Evolutionary conservation across 1,139 yeast genomes (phyloP).

Genomic region (Saccharomyces hybrid): DNA sequence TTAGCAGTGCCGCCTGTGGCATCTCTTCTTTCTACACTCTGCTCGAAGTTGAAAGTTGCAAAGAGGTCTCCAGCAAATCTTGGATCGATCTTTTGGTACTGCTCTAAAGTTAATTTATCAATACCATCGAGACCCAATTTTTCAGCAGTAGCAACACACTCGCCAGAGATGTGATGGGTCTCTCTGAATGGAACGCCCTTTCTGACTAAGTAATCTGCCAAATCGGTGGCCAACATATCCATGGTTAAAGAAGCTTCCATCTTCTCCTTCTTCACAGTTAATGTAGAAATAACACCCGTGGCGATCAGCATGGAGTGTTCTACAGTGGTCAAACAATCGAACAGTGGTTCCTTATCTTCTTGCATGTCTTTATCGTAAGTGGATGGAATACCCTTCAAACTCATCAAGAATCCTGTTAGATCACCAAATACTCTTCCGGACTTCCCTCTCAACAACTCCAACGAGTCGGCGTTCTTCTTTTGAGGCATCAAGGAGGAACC

Average conservation of each 20-base stretch:
- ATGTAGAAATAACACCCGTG: slow-evolving; percentile 90
- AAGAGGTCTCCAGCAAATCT: slow-evolving; percentile 78
- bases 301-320: slow-evolving; percentile 91
- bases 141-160: slow-evolving; percentile 90
- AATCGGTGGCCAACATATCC: slow-evolving; percentile 98
- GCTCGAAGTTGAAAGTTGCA: slow-evolving; percentile 82
- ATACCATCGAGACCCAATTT: slow-evolving; percentile 67
- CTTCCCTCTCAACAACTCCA: slow-evolving; percentile 92
- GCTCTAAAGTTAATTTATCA: slow-evolving; percentile 68
- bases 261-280: slow-evolving; percentile 58
- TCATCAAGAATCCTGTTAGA: slow-evolving; percentile 91
- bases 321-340: slow-evolving; percentile 83
- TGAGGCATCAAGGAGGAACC: slow-evolving; percentile 99
- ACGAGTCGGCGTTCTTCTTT: slow-evolving; percentile 94
- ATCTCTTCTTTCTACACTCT: slow-evolving; percentile 90
- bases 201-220: slow-evolving; percentile 94
- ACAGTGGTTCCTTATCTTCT: slow-evolving; percentile 96
- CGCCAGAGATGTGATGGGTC: slow-evolving; percentile 97
- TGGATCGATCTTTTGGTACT: slow-evolving; percentile 67
- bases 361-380: slow-evolving; percentile 97
- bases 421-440: slow-evolving; percentile 96
- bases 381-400: slow-evolving; percentile 90
- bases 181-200: slow-evolving; percentile 98
- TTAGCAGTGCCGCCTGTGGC: slow-evolving; percentile 97
- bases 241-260: slow-evolving; percentile 88